Conservation (phyloP, 2,329 filamentous ascomycete species). For the Arthrobotrys conoides region DNA sequence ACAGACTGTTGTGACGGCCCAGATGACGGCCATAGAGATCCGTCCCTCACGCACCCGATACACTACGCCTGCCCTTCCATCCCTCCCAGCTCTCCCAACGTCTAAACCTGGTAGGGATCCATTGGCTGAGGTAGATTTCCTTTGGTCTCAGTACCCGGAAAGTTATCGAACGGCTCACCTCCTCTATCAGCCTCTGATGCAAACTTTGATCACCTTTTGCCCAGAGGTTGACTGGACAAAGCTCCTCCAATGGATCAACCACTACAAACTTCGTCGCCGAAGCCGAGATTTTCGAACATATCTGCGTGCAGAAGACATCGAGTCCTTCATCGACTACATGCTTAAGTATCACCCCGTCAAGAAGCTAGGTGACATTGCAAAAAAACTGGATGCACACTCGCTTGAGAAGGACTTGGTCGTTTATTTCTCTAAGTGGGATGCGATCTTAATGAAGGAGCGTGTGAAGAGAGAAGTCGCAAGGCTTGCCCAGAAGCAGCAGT, state of each 20-base stretch:
- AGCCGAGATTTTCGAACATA: slow-evolving; percentile 43
- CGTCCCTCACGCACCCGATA: slow-evolving; percentile 14
- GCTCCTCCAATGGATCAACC: slow-evolving; percentile 42
- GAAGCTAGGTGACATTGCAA: slow-evolving; percentile 21
- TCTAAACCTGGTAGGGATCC: slow-evolving; percentile 35
- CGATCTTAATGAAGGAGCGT: slow-evolving; percentile 31
- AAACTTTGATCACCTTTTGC: slow-evolving; percentile 32
- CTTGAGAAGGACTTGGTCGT: slow-evolving; percentile 16
- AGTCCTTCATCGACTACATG: slow-evolving; percentile 58
- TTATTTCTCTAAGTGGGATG: slow-evolving; percentile 54
- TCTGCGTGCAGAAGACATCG: slow-evolving; percentile 47
- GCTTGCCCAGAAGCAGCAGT: neutral
- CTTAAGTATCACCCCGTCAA: slow-evolving; percentile 49
- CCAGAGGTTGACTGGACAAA: slow-evolving; percentile 54
- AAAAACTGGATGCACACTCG: slow-evolving; percentile 1
- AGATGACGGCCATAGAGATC: slow-evolving; percentile 13
- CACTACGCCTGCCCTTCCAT: slow-evolving; percentile 26
- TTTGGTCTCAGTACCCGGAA: slow-evolving; percentile 32
- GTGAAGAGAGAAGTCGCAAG: slow-evolving; percentile 12
- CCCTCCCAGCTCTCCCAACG: slow-evolving; percentile 13
- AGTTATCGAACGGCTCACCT: slow-evolving; percentile 33
- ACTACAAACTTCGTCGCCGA: slow-evolving; percentile 47
- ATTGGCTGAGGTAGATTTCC: slow-evolving; percentile 8
- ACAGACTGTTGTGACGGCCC: slow-evolving; percentile 6
- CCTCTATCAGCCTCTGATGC: slow-evolving; percentile 44